Evolutionary conservation across 2,329 filamentous ascomycete species (phyloP).

Genomic region (Fusarium sp.): DNA sequence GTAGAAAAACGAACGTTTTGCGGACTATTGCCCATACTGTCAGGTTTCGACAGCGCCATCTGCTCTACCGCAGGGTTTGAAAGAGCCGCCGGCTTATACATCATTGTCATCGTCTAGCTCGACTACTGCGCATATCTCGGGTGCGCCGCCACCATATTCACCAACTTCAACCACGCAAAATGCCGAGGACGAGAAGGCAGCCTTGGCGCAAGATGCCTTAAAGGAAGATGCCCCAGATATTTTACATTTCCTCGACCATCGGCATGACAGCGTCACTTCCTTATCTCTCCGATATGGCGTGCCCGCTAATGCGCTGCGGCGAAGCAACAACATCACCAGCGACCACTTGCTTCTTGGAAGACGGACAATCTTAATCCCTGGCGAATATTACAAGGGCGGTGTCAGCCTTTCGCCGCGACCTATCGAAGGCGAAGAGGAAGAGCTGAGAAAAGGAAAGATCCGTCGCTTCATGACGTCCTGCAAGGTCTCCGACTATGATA

Average conservation of each 20-base stretch:
- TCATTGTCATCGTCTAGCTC: conserved; percentile 50
- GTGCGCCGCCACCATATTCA: conserved; percentile 60
- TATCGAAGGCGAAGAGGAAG: conserved; percentile 81
- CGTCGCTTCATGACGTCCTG: conserved; percentile 84
- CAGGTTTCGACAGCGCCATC: conserved; percentile 77
- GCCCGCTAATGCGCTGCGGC: conserved; percentile 73
- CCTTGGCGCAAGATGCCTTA: conserved; percentile 45
- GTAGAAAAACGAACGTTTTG: conserved; percentile 77
- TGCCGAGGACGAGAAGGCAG: conserved; percentile 47
- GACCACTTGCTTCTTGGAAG: conserved; percentile 80
- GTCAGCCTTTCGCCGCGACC: conserved; percentile 79
- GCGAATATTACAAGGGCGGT: conserved; percentile 76
- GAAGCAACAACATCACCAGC: conserved; percentile 77
- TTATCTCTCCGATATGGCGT: conserved; percentile 81
- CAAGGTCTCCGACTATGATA: conserved; percentile 83
- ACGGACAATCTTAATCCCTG: conserved; percentile 79
- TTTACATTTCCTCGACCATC: conserved; percentile 81
- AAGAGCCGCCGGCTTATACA: conserved; percentile 78
- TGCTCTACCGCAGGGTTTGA: conserved; percentile 72
- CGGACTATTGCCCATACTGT: conserved; percentile 79
- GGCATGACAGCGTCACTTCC: conserved; percentile 76
- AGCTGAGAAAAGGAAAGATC: conserved; percentile 77
- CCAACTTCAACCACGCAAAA: conserved; percentile 31
- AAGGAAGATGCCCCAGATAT: conserved; percentile 70
- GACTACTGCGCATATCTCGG: conserved; percentile 42